phyloP scores from a whole-genome alignment of 2,329 filamentous ascomycete species.

The Mycocentrospora acerina region DNA sequence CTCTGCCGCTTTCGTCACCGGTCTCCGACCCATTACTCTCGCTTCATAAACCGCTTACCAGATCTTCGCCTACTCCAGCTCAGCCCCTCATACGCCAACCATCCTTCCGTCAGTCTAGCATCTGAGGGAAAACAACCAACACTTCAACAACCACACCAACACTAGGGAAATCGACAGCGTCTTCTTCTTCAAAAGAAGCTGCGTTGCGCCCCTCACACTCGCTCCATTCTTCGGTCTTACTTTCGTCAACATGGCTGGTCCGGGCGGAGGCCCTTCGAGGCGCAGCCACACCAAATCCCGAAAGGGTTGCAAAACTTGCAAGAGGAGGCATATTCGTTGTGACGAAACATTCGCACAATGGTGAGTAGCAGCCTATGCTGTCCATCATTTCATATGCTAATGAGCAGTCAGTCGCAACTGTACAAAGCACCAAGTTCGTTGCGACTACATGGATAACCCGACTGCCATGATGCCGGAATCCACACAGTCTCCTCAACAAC shows the following conservation, averaged over 20 bases:
- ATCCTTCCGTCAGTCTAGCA: slow-evolving; percentile 11
- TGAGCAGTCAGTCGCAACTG: slow-evolving; percentile 75
- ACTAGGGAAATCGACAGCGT: slow-evolving; percentile 14
- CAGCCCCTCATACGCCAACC: slow-evolving; percentile 30
- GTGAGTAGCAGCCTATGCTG: slow-evolving; percentile 52
- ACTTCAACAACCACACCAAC: slow-evolving; percentile 11
- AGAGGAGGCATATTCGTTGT: slow-evolving; percentile 94
- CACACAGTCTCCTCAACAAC: slow-evolving; percentile 53
- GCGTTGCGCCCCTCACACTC: slow-evolving; percentile 17
- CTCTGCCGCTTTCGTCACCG: slow-evolving; percentile 27
- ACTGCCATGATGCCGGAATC: slow-evolving; percentile 62
- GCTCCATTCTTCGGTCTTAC: slow-evolving; percentile 10
- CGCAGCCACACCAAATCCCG: slow-evolving; percentile 97
- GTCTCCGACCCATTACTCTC: slow-evolving; percentile 34
- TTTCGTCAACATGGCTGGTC: slow-evolving; percentile 71
- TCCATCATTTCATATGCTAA: slow-evolving; percentile 17
- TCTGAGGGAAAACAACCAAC: slow-evolving; percentile 10
- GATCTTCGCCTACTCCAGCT: slow-evolving; percentile 37
- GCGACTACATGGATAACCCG: slow-evolving; percentile 91
- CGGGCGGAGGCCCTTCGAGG: slow-evolving; percentile 87
- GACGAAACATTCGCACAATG: slow-evolving; percentile 98
- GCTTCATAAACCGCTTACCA: slow-evolving; percentile 34
- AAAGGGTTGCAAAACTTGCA: slow-evolving; percentile 98
- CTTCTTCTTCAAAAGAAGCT: neutral
- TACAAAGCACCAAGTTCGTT: slow-evolving; percentile 97